Evolutionary conservation across 2,329 filamentous ascomycete species (phyloP).

Genomic region (Alternaria arbusti): DNA sequence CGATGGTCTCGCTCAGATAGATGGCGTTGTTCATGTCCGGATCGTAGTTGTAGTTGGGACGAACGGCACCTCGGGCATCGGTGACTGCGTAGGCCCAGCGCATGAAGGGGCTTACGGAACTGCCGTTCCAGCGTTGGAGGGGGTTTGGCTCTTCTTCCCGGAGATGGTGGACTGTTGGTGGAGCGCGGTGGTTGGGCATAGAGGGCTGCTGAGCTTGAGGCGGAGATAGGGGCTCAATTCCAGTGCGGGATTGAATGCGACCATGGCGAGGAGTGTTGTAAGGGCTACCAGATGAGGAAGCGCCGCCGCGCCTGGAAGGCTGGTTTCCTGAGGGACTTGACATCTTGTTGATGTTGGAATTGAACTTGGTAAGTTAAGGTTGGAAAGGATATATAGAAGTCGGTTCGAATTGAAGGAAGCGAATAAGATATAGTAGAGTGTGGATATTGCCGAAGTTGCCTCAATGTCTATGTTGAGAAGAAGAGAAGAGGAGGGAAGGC

Average conservation of each 20-base stretch:
- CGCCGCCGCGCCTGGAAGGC: not conserved
- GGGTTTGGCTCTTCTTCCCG: not conserved
- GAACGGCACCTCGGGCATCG: not conserved
- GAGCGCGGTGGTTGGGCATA: not conserved
- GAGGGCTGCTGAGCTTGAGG: not conserved
- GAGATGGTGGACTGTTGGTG: not conserved
- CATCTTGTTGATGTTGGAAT: not conserved
- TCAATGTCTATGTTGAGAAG: not conserved
- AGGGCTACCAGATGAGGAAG: not conserved
- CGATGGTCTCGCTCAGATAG: not conserved
- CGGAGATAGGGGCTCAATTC: not conserved
- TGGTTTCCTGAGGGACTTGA: not conserved
- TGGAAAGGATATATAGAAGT: not conserved
- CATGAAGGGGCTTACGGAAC: not conserved
- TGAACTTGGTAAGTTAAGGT: not conserved
- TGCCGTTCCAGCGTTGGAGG: constrained; percentile 5
- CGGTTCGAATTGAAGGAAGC: not conserved
- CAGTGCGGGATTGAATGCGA: not conserved
- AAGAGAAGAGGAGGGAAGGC: not conserved
- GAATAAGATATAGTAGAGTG: not conserved
- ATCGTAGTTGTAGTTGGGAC: not conserved
- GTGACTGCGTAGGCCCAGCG: constrained; percentile 3
- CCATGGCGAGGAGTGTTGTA: not conserved
- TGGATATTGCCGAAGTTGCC: not conserved
- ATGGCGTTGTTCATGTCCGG: constrained; percentile 7